Base-by-base conservation (phyloP, 1,284 basidiomycete species). In the Tremellales sp. region DNA sequence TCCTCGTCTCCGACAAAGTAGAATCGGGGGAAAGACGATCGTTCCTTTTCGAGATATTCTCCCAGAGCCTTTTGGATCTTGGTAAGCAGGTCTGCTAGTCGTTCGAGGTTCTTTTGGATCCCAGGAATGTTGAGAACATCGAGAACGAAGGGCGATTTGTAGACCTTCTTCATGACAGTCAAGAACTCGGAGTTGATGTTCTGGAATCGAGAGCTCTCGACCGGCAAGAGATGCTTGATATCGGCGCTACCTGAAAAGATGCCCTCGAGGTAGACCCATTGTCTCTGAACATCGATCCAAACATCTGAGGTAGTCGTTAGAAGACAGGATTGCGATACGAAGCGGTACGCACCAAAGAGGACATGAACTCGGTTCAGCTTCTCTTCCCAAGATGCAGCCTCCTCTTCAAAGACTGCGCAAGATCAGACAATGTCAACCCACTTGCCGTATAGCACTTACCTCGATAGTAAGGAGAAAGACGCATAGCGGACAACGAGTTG, bases 1-100 rank as follows among this genome's bases (percentile, higher is more conserved):
- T 99, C 95, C 68, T 98, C 97, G 74, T 99, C 95, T 64, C 95
- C 95, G 47, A 99, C 93, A 70, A 99, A 99, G 76, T 98, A 99
- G 78, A 98, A 99, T 14, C 97, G 87, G 54, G 95, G 97, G 81
- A 98, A 99, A 0, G 91, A 88, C 22, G 92, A 86, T 50, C 93
- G 84, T 70, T 99, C 95, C 51, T 94, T 84, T 67, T 99, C 95
- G 22, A 99, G 81, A 65, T 98, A 99, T 77, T 98, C 95, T 70
- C 97, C 95, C 4, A 99, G 81, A 1, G 97, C 97, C 72, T 98
- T 98, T 70, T 99, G 95, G 41, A 99, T 97, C 78, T 98, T 98
- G 77, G 88, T 89, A 47, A 99, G 78, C 29, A 97, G 77, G 59
- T 99, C 95, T 1, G 91, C 90, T 4, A 99, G 81, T 52, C 95